Conservation (phyloP, 805 yeast genomes). For the Blastobotrys attinorum region DNA sequence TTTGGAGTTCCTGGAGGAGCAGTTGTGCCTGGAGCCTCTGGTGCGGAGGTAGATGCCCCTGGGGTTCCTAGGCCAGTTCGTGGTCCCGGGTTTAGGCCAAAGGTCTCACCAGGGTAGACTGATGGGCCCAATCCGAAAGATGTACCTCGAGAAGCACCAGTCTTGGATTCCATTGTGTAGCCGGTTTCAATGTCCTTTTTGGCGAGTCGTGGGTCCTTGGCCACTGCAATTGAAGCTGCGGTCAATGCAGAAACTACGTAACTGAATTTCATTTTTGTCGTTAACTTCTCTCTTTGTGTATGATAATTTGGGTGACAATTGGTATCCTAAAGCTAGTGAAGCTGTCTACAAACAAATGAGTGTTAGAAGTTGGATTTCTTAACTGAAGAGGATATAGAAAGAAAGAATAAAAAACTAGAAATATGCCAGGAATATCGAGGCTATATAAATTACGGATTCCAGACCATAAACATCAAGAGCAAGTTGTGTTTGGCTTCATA, state of each 20-base stretch:
- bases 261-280: background rate
- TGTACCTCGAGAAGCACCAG: slow-evolving; percentile 1
- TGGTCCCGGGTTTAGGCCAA: slow-evolving; percentile 4
- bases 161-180: background rate
- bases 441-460: too few species aligned
- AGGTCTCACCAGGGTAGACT: background rate
- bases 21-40: too few species aligned
- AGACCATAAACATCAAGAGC: too few species aligned
- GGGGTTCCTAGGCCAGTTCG: background rate
- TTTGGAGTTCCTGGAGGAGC: background rate
- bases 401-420: too few species aligned
- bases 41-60: background rate
- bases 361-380: too few species aligned
- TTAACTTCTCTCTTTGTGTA: background rate
- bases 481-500: too few species aligned
- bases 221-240: background rate
- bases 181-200: background rate
- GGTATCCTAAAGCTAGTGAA: too few species aligned
- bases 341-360: too few species aligned
- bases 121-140: slow-evolving; percentile 1
- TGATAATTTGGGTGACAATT: background rate
- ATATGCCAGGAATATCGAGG: too few species aligned
- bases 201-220: background rate
- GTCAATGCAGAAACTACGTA: background rate
- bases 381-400: too few species aligned